Conservation (phyloP, 371 early-diverging fungal species). For the Batrachochytrium dendrobatidis region DNA sequence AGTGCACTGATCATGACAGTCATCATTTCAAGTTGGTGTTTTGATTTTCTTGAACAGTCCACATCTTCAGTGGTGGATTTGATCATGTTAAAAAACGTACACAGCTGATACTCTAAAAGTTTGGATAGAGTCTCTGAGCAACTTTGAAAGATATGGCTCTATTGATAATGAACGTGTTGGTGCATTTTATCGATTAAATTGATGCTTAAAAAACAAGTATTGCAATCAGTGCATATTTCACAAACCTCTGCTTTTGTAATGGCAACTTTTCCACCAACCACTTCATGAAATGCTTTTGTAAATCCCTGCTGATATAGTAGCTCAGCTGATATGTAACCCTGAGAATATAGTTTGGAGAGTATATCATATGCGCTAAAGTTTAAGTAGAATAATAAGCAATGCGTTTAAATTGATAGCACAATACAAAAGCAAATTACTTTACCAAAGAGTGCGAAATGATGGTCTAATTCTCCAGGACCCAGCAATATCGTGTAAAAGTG, state of each 20-base stretch:
- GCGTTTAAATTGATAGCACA: too few species aligned
- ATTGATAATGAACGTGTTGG: neutral
- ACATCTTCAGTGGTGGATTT: neutral
- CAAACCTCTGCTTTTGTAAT: constrained; percentile 6
- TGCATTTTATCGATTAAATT: constrained; percentile 5
- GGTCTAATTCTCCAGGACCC: constrained; percentile 21
- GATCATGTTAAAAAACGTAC: constrained; percentile 27
- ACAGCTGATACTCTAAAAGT: constrained; percentile 16
- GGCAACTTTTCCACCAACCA: neutral
- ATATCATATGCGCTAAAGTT: constrained; percentile 11
- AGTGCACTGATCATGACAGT: constrained; percentile 11
- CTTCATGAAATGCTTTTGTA: neutral
- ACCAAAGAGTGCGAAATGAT: constrained; percentile 8
- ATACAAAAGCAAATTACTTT: constrained; percentile 3
- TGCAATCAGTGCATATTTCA: too few species aligned
- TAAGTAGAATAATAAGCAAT: neutral
- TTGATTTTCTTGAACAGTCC: neutral
- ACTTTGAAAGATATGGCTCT: neutral
- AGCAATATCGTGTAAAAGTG: constrained; percentile 12
- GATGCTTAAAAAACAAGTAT: constrained; percentile 7
- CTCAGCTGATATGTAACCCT: constrained; percentile 10
- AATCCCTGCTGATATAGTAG: constrained; percentile 10
- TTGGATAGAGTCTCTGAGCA: neutral
- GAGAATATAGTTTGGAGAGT: constrained; percentile 6
- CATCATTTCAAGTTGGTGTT: constrained; percentile 10